Evolutionary conservation across 768 basidiomycete genomes (phyloP).

Genomic region (Amanita inopinata): DNA sequence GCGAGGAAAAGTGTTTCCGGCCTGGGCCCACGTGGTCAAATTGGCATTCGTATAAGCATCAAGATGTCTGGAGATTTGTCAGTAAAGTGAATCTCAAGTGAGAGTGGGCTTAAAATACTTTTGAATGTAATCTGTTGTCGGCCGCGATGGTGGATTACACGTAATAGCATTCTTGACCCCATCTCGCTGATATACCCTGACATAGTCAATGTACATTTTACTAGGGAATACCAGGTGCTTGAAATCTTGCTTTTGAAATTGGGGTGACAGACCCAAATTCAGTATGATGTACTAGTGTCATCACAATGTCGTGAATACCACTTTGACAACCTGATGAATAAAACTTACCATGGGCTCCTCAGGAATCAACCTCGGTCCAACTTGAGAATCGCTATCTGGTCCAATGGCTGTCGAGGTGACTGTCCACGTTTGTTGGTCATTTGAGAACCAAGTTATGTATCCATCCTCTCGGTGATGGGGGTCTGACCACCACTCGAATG

Average conservation of each 20-base stretch:
- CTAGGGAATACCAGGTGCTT: conserved; percentile 67
- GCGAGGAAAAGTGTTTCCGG: conserved; percentile 65
- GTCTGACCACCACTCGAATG: conserved; percentile 75
- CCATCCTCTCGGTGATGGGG: conserved; percentile 56
- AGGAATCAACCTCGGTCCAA: conserved; percentile 65
- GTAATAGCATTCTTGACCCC: conserved; percentile 61
- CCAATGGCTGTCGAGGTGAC: conserved; percentile 57
- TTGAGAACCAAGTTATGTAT: conserved; percentile 77
- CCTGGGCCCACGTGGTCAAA: conserved; percentile 76
- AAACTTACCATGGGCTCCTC: conserved; percentile 87
- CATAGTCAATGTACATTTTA: conserved; percentile 80
- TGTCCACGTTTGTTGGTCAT: conserved; percentile 63
- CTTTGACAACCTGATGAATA: conserved; percentile 4
- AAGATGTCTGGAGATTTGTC: conserved; percentile 25
- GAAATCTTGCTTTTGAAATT: conserved; percentile 69
- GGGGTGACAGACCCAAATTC: conserved; percentile 74
- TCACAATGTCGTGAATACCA: conserved; percentile 8
- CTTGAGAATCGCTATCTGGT: conserved; percentile 44
- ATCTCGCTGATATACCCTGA: conserved; percentile 77
- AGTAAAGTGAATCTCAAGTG: not conserved
- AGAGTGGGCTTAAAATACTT: conserved; percentile 27
- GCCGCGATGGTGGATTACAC: conserved; percentile 70
- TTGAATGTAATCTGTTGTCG: conserved; percentile 75
- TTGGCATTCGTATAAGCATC: conserved; percentile 70
- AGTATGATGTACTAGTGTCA: conserved; percentile 73